Evolutionary conservation across 306 rosid genomes (phyloP).

Genomic region (Trichosanthes cucumerina): DNA sequence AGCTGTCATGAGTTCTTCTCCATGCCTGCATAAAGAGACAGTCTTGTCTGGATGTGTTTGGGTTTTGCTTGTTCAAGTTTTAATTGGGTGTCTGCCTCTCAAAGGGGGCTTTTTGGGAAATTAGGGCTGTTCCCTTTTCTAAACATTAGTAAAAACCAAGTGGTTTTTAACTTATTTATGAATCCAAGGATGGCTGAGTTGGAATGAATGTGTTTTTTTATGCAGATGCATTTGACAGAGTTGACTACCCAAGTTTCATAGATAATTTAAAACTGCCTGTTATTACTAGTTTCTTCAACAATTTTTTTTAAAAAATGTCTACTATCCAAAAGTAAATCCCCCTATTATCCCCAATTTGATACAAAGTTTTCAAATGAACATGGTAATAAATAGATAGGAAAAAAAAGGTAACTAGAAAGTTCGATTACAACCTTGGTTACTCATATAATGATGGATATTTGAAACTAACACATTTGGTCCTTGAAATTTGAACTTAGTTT

Average conservation of each 20-base stretch:
- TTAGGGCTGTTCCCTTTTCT: neutral
- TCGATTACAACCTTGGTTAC: no score
- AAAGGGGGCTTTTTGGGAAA: neutral
- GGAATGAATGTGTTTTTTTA: neutral
- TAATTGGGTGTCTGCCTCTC: neutral
- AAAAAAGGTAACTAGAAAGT: neutral
- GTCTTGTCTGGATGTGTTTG: neutral
- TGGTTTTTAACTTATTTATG: neutral
- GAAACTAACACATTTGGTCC: neutral
- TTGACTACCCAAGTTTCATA: neutral
- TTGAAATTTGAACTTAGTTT: neutral
- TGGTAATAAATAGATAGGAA: neutral
- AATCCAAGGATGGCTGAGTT: neutral
- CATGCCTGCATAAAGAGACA: constrained; percentile 1
- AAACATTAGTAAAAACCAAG: neutral
- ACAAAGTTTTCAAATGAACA: neutral
- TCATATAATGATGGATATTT: no score
- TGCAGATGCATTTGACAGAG: neutral
- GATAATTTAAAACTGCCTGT: neutral
- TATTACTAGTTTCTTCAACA: neutral
- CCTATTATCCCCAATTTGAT: neutral
- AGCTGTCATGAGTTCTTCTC: neutral
- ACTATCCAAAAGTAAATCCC: neutral
- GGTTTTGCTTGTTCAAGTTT: neutral
- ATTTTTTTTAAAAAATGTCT: neutral